These are phyloP conservation scores for Rhizomucor pusillus DNA, from an alignment of 371 early-diverging fungal species.

Conservation along the genomic window DNA sequence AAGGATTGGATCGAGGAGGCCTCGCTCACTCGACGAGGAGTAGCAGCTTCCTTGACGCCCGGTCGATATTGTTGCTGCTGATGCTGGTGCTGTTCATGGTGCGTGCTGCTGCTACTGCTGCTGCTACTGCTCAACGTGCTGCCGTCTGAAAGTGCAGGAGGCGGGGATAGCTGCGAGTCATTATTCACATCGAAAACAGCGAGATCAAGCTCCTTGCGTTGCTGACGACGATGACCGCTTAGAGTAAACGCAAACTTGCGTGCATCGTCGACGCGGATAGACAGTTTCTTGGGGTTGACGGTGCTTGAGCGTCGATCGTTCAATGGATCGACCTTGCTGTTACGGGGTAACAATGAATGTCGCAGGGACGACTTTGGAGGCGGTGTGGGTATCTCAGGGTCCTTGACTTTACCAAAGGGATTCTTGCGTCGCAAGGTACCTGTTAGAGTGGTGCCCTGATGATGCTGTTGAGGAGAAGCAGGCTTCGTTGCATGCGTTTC, in stretches of 20 bases:
- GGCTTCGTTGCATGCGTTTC: neutral
- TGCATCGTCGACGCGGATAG: slow-evolving; percentile 35
- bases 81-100: slow-evolving; percentile 7
- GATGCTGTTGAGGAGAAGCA: slow-evolving; percentile 1
- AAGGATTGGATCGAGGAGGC: slow-evolving; percentile 28
- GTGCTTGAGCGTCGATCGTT: slow-evolving; percentile 2
- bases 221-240: slow-evolving; percentile 19
- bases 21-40: slow-evolving; percentile 27
- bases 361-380: slow-evolving; percentile 31
- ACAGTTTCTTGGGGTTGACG: slow-evolving; percentile 30
- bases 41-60: neutral
- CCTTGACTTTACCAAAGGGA: slow-evolving; percentile 25
- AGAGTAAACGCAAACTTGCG: slow-evolving; percentile 26
- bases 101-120: slow-evolving; percentile 13
- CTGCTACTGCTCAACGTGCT: slow-evolving; percentile 43
- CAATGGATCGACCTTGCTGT: slow-evolving; percentile 30
- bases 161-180: slow-evolving; percentile 11
- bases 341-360: slow-evolving; percentile 24
- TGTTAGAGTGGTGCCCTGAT: slow-evolving; percentile 15
- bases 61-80: neutral
- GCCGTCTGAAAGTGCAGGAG: slow-evolving; percentile 36
- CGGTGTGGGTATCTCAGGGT: slow-evolving; percentile 12
- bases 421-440: slow-evolving; percentile 43
- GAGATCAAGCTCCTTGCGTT: slow-evolving; percentile 41
- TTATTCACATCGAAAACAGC: slow-evolving; percentile 22